A percentile compares a stretch with the other conserved stretches of the same genome.
These are phyloP conservation scores for Botrytis byssoidea DNA, from an alignment of 2,329 filamentous ascomycete genomes.

Conservation along the genomic window DNA sequence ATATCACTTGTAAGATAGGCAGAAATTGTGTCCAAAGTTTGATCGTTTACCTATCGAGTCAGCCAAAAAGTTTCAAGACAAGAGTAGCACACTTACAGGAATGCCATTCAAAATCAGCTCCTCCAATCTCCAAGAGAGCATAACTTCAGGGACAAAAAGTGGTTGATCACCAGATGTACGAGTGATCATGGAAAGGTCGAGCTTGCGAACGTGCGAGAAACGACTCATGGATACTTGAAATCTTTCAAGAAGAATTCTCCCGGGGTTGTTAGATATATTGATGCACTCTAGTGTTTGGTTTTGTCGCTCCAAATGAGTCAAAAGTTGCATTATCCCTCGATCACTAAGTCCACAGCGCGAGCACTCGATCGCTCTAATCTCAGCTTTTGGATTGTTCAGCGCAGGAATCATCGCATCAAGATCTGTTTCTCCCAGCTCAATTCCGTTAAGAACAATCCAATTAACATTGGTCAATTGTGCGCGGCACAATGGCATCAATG, in stretches of 20 bases:
- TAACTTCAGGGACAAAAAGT: slow-evolving; percentile 62
- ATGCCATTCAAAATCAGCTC: slow-evolving; percentile 65
- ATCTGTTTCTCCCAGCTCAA: slow-evolving; percentile 68
- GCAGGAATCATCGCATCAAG: slow-evolving; percentile 63
- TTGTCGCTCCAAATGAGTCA: slow-evolving; percentile 63
- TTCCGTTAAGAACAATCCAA: slow-evolving; percentile 68
- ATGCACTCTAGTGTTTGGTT: slow-evolving; percentile 65
- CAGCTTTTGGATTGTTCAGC: slow-evolving; percentile 62
- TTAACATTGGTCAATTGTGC: slow-evolving; percentile 67
- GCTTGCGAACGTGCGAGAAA: slow-evolving; percentile 63
- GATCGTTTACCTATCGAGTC: slow-evolving; percentile 51
- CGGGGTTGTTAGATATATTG: slow-evolving; percentile 65
- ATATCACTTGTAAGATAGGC: slow-evolving; percentile 61
- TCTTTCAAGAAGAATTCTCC: slow-evolving; percentile 60
- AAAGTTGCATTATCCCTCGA: slow-evolving; percentile 57
- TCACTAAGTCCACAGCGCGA: slow-evolving; percentile 61
- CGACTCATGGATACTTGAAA: slow-evolving; percentile 66
- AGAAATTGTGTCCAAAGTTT: slow-evolving; percentile 63
- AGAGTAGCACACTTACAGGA: slow-evolving; percentile 39
- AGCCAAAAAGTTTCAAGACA: slow-evolving; percentile 18
- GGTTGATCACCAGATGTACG: slow-evolving; percentile 62
- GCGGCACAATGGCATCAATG: slow-evolving; percentile 65
- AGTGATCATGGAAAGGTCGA: slow-evolving; percentile 64
- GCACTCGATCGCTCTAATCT: slow-evolving; percentile 66
- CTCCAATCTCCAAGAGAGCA: slow-evolving; percentile 66